These are phyloP conservation scores for Pleomassaria siparia DNA, from an alignment of 2,329 filamentous ascomycete genomes.

Conservation along the genomic window DNA sequence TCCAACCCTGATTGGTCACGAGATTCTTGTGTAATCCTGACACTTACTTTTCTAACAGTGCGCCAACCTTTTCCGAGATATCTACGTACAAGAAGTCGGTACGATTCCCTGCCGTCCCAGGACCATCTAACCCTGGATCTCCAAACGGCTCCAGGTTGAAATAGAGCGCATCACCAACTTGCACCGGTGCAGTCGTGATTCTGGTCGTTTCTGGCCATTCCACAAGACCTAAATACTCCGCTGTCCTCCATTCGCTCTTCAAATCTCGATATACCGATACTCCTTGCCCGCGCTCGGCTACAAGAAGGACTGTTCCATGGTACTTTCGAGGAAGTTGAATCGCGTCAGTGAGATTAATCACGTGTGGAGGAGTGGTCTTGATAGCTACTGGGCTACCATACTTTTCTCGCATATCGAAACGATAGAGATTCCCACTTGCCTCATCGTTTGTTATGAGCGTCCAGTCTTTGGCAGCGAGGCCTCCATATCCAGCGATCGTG, in stretches of 20 bases:
- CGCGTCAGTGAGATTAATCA: constrained; percentile 5
- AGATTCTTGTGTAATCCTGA: too few species aligned
- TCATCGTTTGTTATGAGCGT: constrained; percentile 10
- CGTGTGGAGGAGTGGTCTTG: not conserved
- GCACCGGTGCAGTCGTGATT: constrained; percentile 8
- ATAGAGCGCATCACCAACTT: constrained; percentile 13
- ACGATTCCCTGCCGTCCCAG: constrained; percentile 8
- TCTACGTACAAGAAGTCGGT: constrained; percentile 14
- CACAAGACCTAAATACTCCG: constrained; percentile 12
- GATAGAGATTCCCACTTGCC: constrained; percentile 1
- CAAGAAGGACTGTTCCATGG: constrained; percentile 13
- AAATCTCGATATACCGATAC: constrained; percentile 7
- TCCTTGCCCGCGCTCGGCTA: constrained; percentile 5
- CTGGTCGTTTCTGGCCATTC: not conserved
- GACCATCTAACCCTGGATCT: constrained; percentile 6
- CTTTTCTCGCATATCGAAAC: constrained; percentile 10
- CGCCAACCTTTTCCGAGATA: constrained; percentile 13
- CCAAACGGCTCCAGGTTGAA: constrained; percentile 11
- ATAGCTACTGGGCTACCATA: constrained; percentile 6
- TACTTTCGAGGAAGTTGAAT: constrained; percentile 14
- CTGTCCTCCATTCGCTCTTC: constrained; percentile 9
- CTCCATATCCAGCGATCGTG: constrained; percentile 6
- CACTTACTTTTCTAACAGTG: constrained; percentile 2
- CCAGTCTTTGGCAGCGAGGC: constrained; percentile 7
- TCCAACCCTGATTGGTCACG: too few species aligned